Evolutionary conservation across 306 rosid species (phyloP).

Genomic region (Crotalaria pallida): DNA sequence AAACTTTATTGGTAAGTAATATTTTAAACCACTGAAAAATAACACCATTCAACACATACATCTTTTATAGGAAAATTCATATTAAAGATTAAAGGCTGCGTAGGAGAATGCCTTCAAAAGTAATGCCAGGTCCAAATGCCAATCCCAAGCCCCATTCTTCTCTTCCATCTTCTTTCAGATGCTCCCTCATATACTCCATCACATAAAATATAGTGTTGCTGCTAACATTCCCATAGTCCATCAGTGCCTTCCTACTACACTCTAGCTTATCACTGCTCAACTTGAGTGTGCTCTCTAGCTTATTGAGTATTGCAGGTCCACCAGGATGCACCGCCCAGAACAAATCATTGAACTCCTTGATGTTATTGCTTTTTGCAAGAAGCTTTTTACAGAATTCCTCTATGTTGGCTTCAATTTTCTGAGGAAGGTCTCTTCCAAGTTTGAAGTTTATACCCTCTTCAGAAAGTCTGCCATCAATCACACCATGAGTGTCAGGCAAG

Average conservation of each 20-base stretch:
- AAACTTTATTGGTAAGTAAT: not conserved
- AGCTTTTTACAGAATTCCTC: conserved; percentile 76
- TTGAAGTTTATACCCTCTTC: conserved; percentile 89
- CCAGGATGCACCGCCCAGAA: conserved; percentile 99
- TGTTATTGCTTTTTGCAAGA: conserved; percentile 33
- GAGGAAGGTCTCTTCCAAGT: conserved; percentile 95
- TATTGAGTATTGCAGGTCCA: conserved; percentile 85
- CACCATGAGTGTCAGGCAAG: conserved; percentile 66
- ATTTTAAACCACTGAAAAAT: not conserved
- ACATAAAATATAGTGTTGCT: conserved; percentile 92
- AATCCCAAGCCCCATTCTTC: conserved; percentile 95
- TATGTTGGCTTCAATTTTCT: conserved; percentile 79
- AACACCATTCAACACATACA: not conserved
- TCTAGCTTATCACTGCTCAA: conserved; percentile 58
- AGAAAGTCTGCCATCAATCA: conserved; percentile 71
- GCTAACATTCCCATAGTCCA: conserved; percentile 89
- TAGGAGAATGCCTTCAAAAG: conserved; percentile 92
- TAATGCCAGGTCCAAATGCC: conserved; percentile 96
- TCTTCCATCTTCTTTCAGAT: conserved; percentile 35
- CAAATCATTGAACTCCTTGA: conserved; percentile 56
- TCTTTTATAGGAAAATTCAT: not conserved
- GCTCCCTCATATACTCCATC: conserved; percentile 80
- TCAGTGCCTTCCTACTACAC: conserved; percentile 74
- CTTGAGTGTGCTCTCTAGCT: conserved; percentile 51
- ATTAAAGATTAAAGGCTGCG: conserved; percentile 56